These are phyloP conservation scores for Salvia hispanica DNA, from an alignment of 257 asterid species.

Conservation along the genomic window DNA sequence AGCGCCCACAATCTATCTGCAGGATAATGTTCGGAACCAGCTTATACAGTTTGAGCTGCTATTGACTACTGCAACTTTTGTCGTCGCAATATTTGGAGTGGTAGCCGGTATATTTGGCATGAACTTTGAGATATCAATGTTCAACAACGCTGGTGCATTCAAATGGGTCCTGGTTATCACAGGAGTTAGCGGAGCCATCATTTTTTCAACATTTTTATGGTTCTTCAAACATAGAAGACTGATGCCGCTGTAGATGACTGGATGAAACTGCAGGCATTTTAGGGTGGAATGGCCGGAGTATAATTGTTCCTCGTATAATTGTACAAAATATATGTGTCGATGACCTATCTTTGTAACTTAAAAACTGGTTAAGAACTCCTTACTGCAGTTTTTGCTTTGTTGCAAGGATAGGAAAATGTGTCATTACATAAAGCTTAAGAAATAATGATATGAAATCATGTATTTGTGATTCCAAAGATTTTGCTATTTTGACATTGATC, in stretches of 20 bases:
- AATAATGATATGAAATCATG: too few relatives aligned
- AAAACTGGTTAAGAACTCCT: background rate
- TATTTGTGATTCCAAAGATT: too few relatives aligned
- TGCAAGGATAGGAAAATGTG: background rate
- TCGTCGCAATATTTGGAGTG: constrained; percentile 91
- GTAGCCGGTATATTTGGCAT: constrained; percentile 97
- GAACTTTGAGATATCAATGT: constrained; percentile 73
- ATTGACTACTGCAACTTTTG: constrained; percentile 92
- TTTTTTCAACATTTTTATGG: constrained; percentile 72
- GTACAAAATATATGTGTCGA: constrained; percentile 22
- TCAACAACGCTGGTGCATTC: constrained; percentile 68
- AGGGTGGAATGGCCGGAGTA: constrained; percentile 2
- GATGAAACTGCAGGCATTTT: constrained; percentile 23
- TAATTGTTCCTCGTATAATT: constrained; percentile 21
- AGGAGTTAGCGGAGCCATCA: constrained; percentile 60
- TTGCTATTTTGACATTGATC: too few relatives aligned
- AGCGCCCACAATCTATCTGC: constrained; percentile 33
- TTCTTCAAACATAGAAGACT: constrained; percentile 79
- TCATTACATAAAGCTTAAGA: background rate
- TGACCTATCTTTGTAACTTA: background rate
- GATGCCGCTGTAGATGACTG: constrained; percentile 77
- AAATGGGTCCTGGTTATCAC: constrained; percentile 89
- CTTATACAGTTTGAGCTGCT: constrained; percentile 92
- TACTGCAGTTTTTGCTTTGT: background rate
- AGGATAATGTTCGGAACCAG: constrained; percentile 98